Conservation (phyloP, 2,329 filamentous ascomycete genomes). For the Orbilia blumenaviensis region DNA sequence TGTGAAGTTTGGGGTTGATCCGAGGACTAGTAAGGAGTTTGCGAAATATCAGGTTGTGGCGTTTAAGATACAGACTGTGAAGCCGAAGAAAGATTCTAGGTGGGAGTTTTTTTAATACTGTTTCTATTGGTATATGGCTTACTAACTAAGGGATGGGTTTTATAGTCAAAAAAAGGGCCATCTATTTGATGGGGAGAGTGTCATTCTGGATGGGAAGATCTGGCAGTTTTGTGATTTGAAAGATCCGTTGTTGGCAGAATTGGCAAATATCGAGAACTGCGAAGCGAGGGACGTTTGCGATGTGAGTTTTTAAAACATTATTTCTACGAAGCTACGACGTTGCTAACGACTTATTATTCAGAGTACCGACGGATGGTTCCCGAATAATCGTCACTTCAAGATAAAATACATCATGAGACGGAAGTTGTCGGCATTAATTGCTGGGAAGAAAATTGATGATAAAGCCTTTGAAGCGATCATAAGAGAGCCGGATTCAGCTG, state of each 20-base stretch:
- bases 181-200: slow-evolving; percentile 35
- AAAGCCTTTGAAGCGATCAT: slow-evolving; percentile 64
- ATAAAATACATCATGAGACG: slow-evolving; percentile 86
- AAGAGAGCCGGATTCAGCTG: slow-evolving; percentile 61
- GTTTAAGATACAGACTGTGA: slow-evolving; percentile 73
- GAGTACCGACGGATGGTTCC: slow-evolving; percentile 78
- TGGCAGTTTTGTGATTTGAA: slow-evolving; percentile 95
- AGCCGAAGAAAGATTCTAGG: slow-evolving; percentile 54
- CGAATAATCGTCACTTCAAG: slow-evolving; percentile 81
- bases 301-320: slow-evolving; percentile 26
- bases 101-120: background rate
- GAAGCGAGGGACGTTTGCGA: slow-evolving; percentile 55
- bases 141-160: background rate
- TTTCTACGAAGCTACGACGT: slow-evolving; percentile 68
- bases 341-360: slow-evolving; percentile 58
- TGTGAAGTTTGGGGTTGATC: slow-evolving; percentile 85
- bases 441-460: slow-evolving; percentile 64
- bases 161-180: slow-evolving; percentile 32
- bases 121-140: background rate
- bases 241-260: slow-evolving; percentile 74
- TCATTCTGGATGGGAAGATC: slow-evolving; percentile 77
- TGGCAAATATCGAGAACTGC: slow-evolving; percentile 73
- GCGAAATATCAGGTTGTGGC: slow-evolving; percentile 88
- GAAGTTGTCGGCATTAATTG: slow-evolving; percentile 70
- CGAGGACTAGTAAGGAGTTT: slow-evolving; percentile 77